A percentile compares a stretch with the other conserved stretches of the same genome.
phyloP scores from a whole-genome alignment of 176 grass and related monocot species.

The Calamus simplicifolius region DNA sequence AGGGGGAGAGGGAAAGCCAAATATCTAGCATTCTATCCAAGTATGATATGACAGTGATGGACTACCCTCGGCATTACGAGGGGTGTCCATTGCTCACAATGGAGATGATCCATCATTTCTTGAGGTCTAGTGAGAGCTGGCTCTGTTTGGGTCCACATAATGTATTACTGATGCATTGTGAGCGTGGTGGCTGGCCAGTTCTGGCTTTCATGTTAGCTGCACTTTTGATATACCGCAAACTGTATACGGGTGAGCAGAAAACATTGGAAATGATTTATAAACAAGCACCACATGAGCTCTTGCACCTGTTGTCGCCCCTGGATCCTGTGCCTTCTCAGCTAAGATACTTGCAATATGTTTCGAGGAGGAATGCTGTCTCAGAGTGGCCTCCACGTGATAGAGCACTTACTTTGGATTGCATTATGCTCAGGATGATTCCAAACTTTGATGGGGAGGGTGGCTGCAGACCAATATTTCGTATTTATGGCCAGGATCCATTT shows the following conservation, averaged over 20 bases:
- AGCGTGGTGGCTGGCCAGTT: constrained; percentile 72
- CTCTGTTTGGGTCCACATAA: constrained; percentile 57
- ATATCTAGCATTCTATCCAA: constrained; percentile 54
- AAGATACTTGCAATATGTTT: constrained; percentile 88
- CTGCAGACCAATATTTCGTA: constrained; percentile 67
- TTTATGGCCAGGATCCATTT: constrained; percentile 83
- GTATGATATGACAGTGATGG: constrained; percentile 64
- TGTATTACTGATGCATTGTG: constrained; percentile 71
- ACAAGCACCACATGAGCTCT: constrained; percentile 55
- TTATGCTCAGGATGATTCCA: constrained; percentile 77
- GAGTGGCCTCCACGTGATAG: constrained; percentile 85
- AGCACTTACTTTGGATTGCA: constrained; percentile 60
- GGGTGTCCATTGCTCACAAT: constrained; percentile 82
- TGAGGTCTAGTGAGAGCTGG: constrained; percentile 88
- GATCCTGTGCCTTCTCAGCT: constrained; percentile 82
- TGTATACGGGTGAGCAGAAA: constrained; percentile 76
- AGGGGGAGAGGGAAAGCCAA: constrained; percentile 48
- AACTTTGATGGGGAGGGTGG: constrained; percentile 62
- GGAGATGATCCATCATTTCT: constrained; percentile 68
- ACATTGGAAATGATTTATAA: constrained; percentile 90
- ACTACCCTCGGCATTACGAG: constrained; percentile 79
- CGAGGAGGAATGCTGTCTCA: constrained; percentile 56
- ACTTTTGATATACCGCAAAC: constrained; percentile 70
- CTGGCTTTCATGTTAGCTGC: constrained; percentile 86
- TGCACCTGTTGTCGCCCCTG: constrained; percentile 67